phyloP scores from a whole-genome alignment of 371 early-diverging fungal species.

The Basidiobolus meristosporus region DNA sequence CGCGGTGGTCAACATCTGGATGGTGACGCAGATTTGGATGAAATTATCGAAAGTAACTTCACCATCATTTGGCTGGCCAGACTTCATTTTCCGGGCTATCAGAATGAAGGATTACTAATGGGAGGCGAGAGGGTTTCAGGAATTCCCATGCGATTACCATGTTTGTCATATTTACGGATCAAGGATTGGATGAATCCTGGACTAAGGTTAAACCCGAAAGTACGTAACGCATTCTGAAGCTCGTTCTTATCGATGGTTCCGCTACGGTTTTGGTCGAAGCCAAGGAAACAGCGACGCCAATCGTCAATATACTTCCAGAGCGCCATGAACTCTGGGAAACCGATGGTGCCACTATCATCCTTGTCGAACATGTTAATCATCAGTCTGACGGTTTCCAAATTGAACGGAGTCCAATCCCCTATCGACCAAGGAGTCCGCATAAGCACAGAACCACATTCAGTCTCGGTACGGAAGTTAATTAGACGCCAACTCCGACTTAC shows the following conservation, averaged over 20 bases:
- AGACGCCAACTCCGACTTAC: neutral
- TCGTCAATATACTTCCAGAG: slow-evolving; percentile 54
- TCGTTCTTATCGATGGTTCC: slow-evolving; percentile 58
- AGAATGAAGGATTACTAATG: too few species aligned
- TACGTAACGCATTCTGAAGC: slow-evolving; percentile 47
- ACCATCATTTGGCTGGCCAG: too few species aligned
- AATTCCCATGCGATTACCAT: slow-evolving; percentile 15
- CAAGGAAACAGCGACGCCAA: slow-evolving; percentile 57
- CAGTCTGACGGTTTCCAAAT: slow-evolving; percentile 13
- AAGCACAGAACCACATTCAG: too few species aligned
- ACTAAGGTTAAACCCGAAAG: slow-evolving; percentile 50
- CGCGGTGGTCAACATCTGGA: slow-evolving; percentile 53
- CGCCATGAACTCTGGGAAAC: slow-evolving; percentile 62
- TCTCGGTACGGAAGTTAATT: too few species aligned
- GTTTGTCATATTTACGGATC: slow-evolving; percentile 34
- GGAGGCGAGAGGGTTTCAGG: too few species aligned
- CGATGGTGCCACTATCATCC: slow-evolving; percentile 37
- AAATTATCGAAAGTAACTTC: slow-evolving; percentile 48
- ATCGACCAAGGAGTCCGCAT: too few species aligned
- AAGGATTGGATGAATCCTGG: slow-evolving; percentile 23
- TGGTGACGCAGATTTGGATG: slow-evolving; percentile 53
- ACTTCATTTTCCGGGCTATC: too few species aligned
- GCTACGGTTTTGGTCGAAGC: slow-evolving; percentile 59
- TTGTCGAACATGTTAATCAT: slow-evolving; percentile 36
- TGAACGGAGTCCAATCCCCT: slow-evolving; percentile 1